Percentiles rank a stretch among this genome's conserved stretches.
These are phyloP conservation scores for Linum usitatissimum DNA, from an alignment of 345 rosid genomes.

Conservation along the genomic window DNA sequence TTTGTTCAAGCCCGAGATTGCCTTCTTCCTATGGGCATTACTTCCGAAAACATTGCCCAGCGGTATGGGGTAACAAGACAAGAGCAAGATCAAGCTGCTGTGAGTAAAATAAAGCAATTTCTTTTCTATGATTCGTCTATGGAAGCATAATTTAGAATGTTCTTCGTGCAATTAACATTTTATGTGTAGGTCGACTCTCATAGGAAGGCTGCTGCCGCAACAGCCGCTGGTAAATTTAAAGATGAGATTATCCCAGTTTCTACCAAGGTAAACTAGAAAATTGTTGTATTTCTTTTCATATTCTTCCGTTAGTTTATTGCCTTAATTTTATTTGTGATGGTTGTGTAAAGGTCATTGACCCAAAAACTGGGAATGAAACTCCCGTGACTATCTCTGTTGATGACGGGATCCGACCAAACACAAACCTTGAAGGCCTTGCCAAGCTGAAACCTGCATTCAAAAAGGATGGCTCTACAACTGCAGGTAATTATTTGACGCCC, in stretches of 20 bases:
- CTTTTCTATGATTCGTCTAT: not conserved
- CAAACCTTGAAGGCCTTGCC: conserved; percentile 52
- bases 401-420: conserved; percentile 81
- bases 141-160: not conserved
- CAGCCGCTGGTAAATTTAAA: conserved; percentile 70
- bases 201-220: conserved; percentile 90
- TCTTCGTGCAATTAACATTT: not conserved
- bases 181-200: conserved; percentile 70
- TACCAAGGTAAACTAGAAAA: conserved; percentile 52
- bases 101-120: conserved; percentile 25
- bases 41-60: conserved; percentile 89
- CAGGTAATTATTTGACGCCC: conserved; percentile 40
- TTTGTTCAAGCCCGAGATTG: conserved; percentile 78
- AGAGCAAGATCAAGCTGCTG: conserved; percentile 98
- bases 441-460: conserved; percentile 74
- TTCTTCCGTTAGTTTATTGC: not conserved
- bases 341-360: conserved; percentile 64
- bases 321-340: conserved; percentile 1
- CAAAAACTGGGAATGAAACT: conserved; percentile 72
- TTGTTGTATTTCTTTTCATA: not conserved
- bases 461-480: conserved; percentile 86
- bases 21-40: conserved; percentile 93
- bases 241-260: conserved; percentile 83
- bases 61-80: conserved; percentile 76
- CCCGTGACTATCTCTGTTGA: conserved; percentile 61